Conservation (phyloP, 805 yeast genomes). For the Myxozyma melibiosi region DNA sequence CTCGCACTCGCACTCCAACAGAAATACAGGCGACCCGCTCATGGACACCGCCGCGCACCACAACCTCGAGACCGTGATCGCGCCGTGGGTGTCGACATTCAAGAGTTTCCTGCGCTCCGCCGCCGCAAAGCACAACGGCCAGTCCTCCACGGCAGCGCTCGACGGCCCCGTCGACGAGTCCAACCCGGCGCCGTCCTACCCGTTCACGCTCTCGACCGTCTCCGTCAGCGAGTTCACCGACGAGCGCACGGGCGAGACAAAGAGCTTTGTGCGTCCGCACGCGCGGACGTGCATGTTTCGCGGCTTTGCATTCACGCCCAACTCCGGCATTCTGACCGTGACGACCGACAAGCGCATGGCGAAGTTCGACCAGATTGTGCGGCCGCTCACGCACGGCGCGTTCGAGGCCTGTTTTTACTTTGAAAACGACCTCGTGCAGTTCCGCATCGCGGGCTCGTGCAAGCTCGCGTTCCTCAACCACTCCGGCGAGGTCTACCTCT, state of each 20-base stretch:
- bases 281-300: slow-evolving; percentile 32
- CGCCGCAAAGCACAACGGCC: neutral
- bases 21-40: neutral
- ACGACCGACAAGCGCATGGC: slow-evolving; percentile 33
- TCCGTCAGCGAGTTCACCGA: slow-evolving; percentile 9
- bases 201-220: slow-evolving; percentile 29
- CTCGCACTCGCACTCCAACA: neutral
- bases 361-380: slow-evolving; percentile 22
- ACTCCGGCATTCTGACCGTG: slow-evolving; percentile 27
- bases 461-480: slow-evolving; percentile 19
- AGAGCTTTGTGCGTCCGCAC: slow-evolving; percentile 20
- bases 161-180: neutral
- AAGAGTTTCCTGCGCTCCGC: slow-evolving; percentile 4
- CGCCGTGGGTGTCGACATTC: slow-evolving; percentile 31
- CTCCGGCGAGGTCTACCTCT: slow-evolving; percentile 1
- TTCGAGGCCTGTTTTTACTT: slow-evolving; percentile 34
- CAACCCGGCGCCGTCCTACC: slow-evolving; percentile 1
- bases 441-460: slow-evolving; percentile 25
- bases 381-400: slow-evolving; percentile 7
- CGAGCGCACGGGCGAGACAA: slow-evolving; percentile 1
- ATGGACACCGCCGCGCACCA: slow-evolving; percentile 12
- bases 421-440: slow-evolving; percentile 21
- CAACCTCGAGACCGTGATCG: slow-evolving; percentile 15
- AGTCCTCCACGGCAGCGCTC: neutral
- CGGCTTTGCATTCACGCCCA: slow-evolving; percentile 28